Conservation (phyloP, 2,329 filamentous ascomycete species). For the Macrophomina phaseolina region DNA sequence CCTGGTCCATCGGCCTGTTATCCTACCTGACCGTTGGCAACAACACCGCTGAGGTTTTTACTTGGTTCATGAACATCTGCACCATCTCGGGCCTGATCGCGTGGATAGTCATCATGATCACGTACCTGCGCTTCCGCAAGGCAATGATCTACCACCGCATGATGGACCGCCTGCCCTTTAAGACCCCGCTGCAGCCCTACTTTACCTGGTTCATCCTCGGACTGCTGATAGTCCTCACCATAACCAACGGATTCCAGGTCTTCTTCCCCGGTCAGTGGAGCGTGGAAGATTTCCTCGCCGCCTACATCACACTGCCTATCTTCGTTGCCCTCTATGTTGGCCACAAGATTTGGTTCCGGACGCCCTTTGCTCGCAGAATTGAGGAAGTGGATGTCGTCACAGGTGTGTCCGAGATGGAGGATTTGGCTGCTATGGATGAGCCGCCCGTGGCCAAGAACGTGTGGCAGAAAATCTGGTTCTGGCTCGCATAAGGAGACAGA, state of each 20-base stretch:
- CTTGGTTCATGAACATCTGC: constrained; percentile 74
- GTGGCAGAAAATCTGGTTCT: constrained; percentile 43
- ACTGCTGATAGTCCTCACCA: not conserved
- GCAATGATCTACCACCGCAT: constrained; percentile 54
- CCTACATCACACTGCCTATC: constrained; percentile 41
- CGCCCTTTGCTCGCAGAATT: constrained; percentile 37
- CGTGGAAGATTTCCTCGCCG: not conserved
- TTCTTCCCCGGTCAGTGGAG: not conserved
- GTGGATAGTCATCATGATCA: constrained; percentile 61
- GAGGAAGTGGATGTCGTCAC: constrained; percentile 41
- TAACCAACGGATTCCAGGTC: constrained; percentile 9
- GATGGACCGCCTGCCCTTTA: constrained; percentile 39
- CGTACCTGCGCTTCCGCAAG: constrained; percentile 61
- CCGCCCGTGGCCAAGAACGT: constrained; percentile 43
- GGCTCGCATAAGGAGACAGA: constrained; percentile 39
- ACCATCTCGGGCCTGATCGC: constrained; percentile 62
- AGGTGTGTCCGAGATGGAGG: constrained; percentile 45
- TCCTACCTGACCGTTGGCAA: constrained; percentile 58
- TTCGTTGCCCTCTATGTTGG: constrained; percentile 42
- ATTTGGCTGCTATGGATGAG: constrained; percentile 40
- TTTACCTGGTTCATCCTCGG: not conserved
- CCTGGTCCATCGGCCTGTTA: constrained; percentile 39
- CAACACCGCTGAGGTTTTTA: constrained; percentile 59
- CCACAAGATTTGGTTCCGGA: constrained; percentile 40
- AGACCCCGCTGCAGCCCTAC: constrained; percentile 1